A percentile compares a stretch with the other conserved stretches of the same genome.
These are phyloP conservation scores for Xenoacremonium recifei DNA, from an alignment of 2,329 filamentous ascomycete species.

Conservation along the genomic window DNA sequence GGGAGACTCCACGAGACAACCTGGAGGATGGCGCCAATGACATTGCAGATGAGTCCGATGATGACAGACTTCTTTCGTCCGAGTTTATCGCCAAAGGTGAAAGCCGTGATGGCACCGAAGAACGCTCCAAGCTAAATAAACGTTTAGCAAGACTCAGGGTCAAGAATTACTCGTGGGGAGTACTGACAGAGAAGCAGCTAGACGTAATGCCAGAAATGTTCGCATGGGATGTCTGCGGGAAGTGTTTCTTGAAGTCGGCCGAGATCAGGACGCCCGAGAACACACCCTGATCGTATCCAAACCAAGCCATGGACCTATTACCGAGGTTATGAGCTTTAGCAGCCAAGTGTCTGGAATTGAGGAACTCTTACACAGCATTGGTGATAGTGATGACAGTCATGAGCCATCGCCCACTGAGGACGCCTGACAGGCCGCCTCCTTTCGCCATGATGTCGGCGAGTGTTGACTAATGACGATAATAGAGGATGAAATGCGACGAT, in stretches of 20 bases:
- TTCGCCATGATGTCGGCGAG: conserved; percentile 10
- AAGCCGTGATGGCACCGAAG: conserved; percentile 29
- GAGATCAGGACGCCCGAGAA: conserved; percentile 43
- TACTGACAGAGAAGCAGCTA: conserved; percentile 41
- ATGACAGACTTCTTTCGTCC: conserved; percentile 32
- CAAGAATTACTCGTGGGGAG: not conserved
- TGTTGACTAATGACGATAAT: too few species aligned
- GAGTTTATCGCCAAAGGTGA: conserved; percentile 31
- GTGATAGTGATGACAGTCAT: conserved; percentile 23
- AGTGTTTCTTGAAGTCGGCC: conserved; percentile 35
- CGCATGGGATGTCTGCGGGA: conserved; percentile 36
- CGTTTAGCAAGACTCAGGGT: not conserved
- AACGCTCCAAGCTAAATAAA: conserved; percentile 30
- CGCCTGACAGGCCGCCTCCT: conserved; percentile 7
- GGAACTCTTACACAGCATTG: conserved; percentile 21
- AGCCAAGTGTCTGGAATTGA: too few species aligned
- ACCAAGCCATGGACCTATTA: conserved; percentile 30
- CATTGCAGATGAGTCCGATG: conserved; percentile 30
- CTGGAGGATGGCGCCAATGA: conserved; percentile 34
- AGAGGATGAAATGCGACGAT: too few species aligned
- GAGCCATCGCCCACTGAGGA: conserved; percentile 21
- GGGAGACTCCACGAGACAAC: conserved; percentile 33
- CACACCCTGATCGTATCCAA: conserved; percentile 37
- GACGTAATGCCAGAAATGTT: conserved; percentile 44
- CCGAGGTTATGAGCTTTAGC: too few species aligned